phyloP scores from a whole-genome alignment of 2,329 filamentous ascomycete species.

The Pseudogymnoascus sp. region DNA sequence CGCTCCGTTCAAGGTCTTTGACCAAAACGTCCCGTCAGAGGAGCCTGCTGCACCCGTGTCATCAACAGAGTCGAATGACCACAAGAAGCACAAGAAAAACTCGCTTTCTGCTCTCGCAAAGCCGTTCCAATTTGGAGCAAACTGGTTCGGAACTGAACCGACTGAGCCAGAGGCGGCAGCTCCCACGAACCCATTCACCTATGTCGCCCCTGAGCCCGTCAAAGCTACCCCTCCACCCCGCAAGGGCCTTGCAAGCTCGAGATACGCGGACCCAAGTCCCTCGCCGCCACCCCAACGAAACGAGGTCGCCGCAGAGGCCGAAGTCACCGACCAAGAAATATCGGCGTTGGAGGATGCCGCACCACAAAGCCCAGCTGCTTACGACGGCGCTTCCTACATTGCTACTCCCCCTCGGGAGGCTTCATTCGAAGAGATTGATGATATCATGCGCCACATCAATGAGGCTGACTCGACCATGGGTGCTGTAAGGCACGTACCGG shows the following conservation, averaged over 20 bases:
- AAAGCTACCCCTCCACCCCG: slow-evolving; percentile 9
- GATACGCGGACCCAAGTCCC: neutral
- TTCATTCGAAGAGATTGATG: slow-evolving; percentile 78
- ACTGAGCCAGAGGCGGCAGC: neutral
- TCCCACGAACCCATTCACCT: neutral
- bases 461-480: slow-evolving; percentile 66
- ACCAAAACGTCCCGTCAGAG: slow-evolving; percentile 19
- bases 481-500: slow-evolving; percentile 48
- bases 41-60: slow-evolving; percentile 7
- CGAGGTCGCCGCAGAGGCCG: neutral
- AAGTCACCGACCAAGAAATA: neutral
- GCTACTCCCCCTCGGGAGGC: slow-evolving; percentile 18
- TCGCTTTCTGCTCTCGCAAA: slow-evolving; percentile 65
- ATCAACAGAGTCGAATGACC: neutral
- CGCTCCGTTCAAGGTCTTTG: slow-evolving; percentile 43
- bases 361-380: neutral
- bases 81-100: slow-evolving; percentile 36
- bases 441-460: slow-evolving; percentile 81
- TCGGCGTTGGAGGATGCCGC: neutral
- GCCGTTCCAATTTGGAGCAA: slow-evolving; percentile 47
- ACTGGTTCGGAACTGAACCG: neutral
- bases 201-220: slow-evolving; percentile 10
- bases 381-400: slow-evolving; percentile 1
- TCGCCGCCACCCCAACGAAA: neutral
- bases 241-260: neutral